Evolutionary conservation across 2,329 filamentous ascomycete species (phyloP).

Genomic region (Penicillium sp.): DNA sequence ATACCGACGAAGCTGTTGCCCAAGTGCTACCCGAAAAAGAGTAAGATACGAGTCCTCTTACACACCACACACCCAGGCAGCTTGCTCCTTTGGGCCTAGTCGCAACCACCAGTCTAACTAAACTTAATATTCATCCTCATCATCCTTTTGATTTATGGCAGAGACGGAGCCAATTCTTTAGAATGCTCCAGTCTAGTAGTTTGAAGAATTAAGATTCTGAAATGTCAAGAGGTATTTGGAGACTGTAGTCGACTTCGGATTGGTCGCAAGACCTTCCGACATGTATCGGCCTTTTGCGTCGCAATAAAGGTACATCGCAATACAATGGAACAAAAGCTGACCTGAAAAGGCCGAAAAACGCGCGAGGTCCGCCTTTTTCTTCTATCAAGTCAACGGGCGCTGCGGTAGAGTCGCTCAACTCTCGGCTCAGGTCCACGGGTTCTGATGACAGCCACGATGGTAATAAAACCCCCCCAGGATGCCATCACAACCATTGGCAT

Average conservation of each 20-base stretch:
- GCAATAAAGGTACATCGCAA: too few relatives aligned
- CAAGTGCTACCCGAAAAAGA: background rate
- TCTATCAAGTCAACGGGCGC: too few relatives aligned
- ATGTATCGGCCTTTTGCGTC: too few relatives aligned
- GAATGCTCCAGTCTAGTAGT: too few relatives aligned
- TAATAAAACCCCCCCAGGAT: background rate
- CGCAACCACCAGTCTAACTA: background rate
- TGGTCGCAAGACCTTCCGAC: too few relatives aligned
- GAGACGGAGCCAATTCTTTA: too few relatives aligned
- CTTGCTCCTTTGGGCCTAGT: background rate
- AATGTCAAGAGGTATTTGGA: too few relatives aligned
- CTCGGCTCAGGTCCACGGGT: background rate
- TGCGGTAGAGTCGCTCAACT: too few relatives aligned
- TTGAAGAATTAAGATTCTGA: too few relatives aligned
- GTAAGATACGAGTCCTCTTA: background rate
- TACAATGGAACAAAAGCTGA: too few relatives aligned
- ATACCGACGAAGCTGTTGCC: background rate
- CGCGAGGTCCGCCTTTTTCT: background rate
- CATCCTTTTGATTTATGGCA: too few relatives aligned
- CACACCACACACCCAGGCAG: background rate
- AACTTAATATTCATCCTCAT: background rate
- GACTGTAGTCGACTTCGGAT: too few relatives aligned
- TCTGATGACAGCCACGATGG: background rate
- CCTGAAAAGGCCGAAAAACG: background rate
- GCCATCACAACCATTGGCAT: background rate